These are phyloP conservation scores for Meyerozyma guilliermondii DNA, from an alignment of 1,139 yeast species.

Conservation along the genomic window DNA sequence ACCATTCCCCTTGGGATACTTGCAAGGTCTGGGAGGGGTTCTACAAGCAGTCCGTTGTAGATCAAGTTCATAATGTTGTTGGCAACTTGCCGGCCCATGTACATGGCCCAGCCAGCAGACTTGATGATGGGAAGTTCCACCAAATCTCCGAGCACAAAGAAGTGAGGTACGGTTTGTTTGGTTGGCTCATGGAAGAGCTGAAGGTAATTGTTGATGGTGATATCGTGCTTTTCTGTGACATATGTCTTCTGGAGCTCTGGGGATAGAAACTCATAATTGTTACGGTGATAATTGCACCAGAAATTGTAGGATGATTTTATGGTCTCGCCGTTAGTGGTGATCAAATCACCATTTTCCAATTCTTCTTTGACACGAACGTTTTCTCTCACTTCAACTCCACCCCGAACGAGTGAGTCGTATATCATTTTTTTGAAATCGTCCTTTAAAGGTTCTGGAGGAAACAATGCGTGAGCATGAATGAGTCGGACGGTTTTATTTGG, in stretches of 20 bases:
- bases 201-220: constrained; percentile 32
- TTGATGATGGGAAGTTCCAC: constrained; percentile 38
- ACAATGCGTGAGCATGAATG: constrained; percentile 34
- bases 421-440: constrained; percentile 25
- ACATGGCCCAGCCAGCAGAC: constrained; percentile 47
- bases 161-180: constrained; percentile 12
- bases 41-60: constrained; percentile 26
- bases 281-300: constrained; percentile 42
- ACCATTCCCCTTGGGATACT: constrained; percentile 41
- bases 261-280: constrained; percentile 30
- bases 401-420: constrained; percentile 20
- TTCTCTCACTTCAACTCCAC: constrained; percentile 15
- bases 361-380: constrained; percentile 22
- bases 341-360: constrained; percentile 23
- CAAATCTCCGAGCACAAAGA: constrained; percentile 39
- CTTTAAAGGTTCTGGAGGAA: constrained; percentile 39
- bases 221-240: constrained; percentile 23
- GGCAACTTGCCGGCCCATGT: constrained; percentile 40
- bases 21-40: constrained; percentile 30
- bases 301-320: constrained; percentile 31
- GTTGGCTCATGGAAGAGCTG: constrained; percentile 21
- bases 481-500: constrained; percentile 33
- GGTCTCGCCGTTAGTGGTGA: constrained; percentile 22
- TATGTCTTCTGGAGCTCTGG: constrained; percentile 14
- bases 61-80: constrained; percentile 30